These are phyloP conservation scores for Trichothecium sympodiale DNA, from an alignment of 2,329 filamentous ascomycete species.

Conservation along the genomic window DNA sequence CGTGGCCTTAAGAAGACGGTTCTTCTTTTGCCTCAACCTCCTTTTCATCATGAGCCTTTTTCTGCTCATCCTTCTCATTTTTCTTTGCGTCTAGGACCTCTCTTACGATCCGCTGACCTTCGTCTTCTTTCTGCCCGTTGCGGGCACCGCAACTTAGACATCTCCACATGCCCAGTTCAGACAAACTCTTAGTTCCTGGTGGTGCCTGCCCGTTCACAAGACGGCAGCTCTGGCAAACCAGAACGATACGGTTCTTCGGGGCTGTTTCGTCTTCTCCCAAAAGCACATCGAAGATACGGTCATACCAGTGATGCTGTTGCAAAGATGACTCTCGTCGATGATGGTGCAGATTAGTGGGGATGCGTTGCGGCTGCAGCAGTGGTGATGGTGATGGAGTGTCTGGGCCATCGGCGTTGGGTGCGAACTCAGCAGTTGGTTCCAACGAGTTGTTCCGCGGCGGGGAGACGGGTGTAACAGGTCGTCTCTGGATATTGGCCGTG, in stretches of 20 bases:
- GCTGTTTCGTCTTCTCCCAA: constrained; percentile 91
- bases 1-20: no score
- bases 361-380: constrained; percentile 10
- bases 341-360: constrained; percentile 1
- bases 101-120: constrained; percentile 60
- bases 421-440: constrained; percentile 52
- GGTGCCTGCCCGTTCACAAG: constrained; percentile 94
- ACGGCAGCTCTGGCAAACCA: constrained; percentile 74
- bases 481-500: constrained; percentile 50
- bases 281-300: constrained; percentile 81
- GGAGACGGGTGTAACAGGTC: constrained; percentile 14
- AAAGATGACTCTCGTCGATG: constrained; percentile 1
- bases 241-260: constrained; percentile 77
- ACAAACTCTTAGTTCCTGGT: constrained; percentile 64
- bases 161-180: constrained; percentile 77
- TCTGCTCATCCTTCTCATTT: constrained; percentile 5
- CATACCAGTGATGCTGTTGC: constrained; percentile 63
- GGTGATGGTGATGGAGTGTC: constrained; percentile 12
- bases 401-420: constrained; percentile 50
- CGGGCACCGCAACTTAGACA: constrained; percentile 73
- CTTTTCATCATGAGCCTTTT: no score
- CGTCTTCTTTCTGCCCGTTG: constrained; percentile 75
- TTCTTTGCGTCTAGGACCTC: constrained; percentile 38
- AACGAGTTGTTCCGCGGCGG: constrained; percentile 18
- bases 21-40: no score